A percentile compares a stretch with the other conserved stretches of the same genome.
Conservation (phyloP, 179 eudicot genomes). For the Amaranthus tricolor region DNA sequence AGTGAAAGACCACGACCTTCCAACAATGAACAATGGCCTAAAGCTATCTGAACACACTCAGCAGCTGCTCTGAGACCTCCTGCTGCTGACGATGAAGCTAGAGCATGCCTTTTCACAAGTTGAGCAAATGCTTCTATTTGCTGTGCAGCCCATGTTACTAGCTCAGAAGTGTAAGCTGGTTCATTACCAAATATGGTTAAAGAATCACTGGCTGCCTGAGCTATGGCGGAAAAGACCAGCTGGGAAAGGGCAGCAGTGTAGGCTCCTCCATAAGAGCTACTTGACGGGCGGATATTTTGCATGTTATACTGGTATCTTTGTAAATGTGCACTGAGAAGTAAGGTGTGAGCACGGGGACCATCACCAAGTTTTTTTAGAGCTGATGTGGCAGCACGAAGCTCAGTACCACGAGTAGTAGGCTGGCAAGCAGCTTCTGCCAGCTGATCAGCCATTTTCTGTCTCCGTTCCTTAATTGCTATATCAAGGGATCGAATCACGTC, state of each 20-base stretch:
- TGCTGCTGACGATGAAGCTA: slow-evolving; percentile 98
- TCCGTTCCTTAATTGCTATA: slow-evolving; percentile 56
- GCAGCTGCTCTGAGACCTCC: slow-evolving; percentile 97
- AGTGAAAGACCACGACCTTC: slow-evolving; percentile 95
- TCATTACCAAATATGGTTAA: slow-evolving; percentile 75
- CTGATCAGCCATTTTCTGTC: slow-evolving; percentile 95
- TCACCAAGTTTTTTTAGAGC: slow-evolving; percentile 95
- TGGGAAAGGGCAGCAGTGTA: slow-evolving; percentile 97
- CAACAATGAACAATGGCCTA: slow-evolving; percentile 92
- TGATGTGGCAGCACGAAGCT: slow-evolving; percentile 82
- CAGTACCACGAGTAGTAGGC: slow-evolving; percentile 90
- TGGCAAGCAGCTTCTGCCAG: slow-evolving; percentile 96
- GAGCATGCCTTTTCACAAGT: slow-evolving; percentile 89
- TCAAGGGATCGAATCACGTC: slow-evolving; percentile 55
- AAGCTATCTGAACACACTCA: slow-evolving; percentile 98
- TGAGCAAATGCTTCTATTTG: slow-evolving; percentile 85
- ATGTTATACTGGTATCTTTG: slow-evolving; percentile 83
- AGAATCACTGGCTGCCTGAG: slow-evolving; percentile 92
- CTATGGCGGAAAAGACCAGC: slow-evolving; percentile 88
- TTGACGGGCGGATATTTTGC: slow-evolving; percentile 94
- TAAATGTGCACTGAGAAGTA: slow-evolving; percentile 89
- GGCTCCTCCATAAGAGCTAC: slow-evolving; percentile 99
- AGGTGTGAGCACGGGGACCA: slow-evolving; percentile 91
- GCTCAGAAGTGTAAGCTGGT: slow-evolving; percentile 87
- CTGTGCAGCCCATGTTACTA: slow-evolving; percentile 94